Conservation (phyloP, 2,329 filamentous ascomycete species). For the Diplocarpon rosae region DNA sequence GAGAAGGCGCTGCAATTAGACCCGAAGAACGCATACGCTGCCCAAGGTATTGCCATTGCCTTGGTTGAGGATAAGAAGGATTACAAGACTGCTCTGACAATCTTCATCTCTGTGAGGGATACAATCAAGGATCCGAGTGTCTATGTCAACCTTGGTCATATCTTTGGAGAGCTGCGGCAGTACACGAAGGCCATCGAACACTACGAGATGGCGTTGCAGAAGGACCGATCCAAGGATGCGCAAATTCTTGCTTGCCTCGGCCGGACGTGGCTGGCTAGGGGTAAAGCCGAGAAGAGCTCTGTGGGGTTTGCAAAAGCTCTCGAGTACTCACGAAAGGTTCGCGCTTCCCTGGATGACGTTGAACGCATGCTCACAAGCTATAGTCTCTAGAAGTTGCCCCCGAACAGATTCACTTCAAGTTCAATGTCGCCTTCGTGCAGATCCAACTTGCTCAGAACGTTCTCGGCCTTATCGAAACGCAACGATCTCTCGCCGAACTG, state of each 20-base stretch:
- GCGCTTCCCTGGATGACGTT: slow-evolving; percentile 8
- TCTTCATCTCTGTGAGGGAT: slow-evolving; percentile 84
- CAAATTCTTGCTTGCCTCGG: slow-evolving; percentile 61
- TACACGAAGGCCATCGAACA: slow-evolving; percentile 87
- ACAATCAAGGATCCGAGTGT: slow-evolving; percentile 82
- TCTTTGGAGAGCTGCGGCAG: slow-evolving; percentile 83
- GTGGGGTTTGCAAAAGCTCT: slow-evolving; percentile 52
- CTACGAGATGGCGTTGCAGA: slow-evolving; percentile 68
- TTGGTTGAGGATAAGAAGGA: slow-evolving; percentile 93
- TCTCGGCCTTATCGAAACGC: slow-evolving; percentile 60
- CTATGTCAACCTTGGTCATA: slow-evolving; percentile 86
- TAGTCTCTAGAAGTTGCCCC: slow-evolving; percentile 68
- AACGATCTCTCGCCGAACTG: slow-evolving; percentile 70
- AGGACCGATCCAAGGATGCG: slow-evolving; percentile 50
- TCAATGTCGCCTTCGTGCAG: slow-evolving; percentile 96
- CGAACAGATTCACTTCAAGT: slow-evolving; percentile 83
- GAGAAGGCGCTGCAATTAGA: slow-evolving; percentile 96
- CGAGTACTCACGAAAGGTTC: slow-evolving; percentile 52
- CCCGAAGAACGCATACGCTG: slow-evolving; percentile 88
- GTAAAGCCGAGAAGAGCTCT: slow-evolving; percentile 52
- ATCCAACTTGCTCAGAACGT: slow-evolving; percentile 83
- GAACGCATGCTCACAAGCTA: slow-evolving; percentile 18
- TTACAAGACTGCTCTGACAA: slow-evolving; percentile 66
- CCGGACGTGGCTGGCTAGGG: slow-evolving; percentile 57
- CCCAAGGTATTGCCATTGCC: slow-evolving; percentile 90